These are phyloP conservation scores for Fagus sylvatica DNA, from an alignment of 306 rosid species.

Conservation along the genomic window DNA sequence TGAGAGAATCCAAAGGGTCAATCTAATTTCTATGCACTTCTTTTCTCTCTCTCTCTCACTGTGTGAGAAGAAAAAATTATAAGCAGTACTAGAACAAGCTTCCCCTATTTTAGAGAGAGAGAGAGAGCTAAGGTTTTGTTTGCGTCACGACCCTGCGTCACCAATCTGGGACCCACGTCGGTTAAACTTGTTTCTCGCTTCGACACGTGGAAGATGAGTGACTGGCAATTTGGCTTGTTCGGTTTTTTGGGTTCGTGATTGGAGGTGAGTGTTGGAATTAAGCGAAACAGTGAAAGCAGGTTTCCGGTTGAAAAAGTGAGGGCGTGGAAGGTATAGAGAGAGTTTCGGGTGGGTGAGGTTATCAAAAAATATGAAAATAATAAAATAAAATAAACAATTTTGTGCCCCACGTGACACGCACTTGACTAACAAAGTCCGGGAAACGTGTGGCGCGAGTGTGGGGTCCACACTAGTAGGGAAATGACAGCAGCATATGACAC, in stretches of 20 bases:
- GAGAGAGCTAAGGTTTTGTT: conserved; percentile 19
- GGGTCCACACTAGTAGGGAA: conserved; percentile 48
- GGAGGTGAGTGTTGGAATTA: not conserved
- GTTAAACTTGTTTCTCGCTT: not conserved
- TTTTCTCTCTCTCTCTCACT: not conserved
- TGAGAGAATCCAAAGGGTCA: conserved; percentile 50
- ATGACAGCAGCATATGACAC: conserved; percentile 46
- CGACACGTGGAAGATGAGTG: conserved; percentile 40
- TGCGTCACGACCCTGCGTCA: conserved; percentile 37
- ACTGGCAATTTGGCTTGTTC: conserved; percentile 26
- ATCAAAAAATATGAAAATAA: not conserved
- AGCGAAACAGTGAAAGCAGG: conserved; percentile 32
- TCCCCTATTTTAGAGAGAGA: not conserved
- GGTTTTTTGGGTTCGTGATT: not conserved
- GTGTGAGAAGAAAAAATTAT: conserved; percentile 25
- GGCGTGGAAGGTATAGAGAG: not conserved
- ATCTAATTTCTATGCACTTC: conserved; percentile 46
- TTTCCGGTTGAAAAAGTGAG: conserved; percentile 29
- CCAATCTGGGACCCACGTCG: conserved; percentile 34
- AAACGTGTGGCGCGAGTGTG: conserved; percentile 59
- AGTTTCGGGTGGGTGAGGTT: conserved; percentile 20
- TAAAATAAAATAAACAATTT: conserved; percentile 4
- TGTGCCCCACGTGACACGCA: conserved; percentile 69
- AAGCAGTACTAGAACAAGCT: conserved; percentile 23
- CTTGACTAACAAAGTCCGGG: conserved; percentile 42